Conservation (phyloP, 352 stramenopile genomes). For the Thraustotheca clavata region DNA sequence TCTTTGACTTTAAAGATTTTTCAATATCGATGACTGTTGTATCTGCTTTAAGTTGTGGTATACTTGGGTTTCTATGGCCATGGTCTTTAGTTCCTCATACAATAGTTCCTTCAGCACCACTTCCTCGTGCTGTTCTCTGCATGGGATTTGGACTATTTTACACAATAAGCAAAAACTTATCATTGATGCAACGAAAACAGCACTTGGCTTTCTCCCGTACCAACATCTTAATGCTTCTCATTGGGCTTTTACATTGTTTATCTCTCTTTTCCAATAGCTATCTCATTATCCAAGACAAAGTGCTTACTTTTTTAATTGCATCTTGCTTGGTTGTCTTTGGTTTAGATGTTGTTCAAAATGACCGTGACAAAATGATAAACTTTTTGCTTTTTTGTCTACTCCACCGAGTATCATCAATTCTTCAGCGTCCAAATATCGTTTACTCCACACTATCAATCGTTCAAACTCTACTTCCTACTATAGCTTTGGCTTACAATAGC, state of each 20-base stretch:
- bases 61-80: slow-evolving; percentile 29
- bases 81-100: slow-evolving; percentile 1
- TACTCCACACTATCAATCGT: neutral
- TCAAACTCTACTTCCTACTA: neutral
- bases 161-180: neutral
- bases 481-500: neutral
- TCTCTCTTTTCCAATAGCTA: slow-evolving; percentile 80
- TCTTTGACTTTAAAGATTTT: neutral
- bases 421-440: slow-evolving; percentile 11
- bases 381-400: slow-evolving; percentile 4
- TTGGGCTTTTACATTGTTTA: slow-evolving; percentile 53
- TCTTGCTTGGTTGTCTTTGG: neutral
- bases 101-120: neutral
- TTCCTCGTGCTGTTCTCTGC: slow-evolving; percentile 19
- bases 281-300: slow-evolving; percentile 62
- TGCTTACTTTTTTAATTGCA: slow-evolving; percentile 57
- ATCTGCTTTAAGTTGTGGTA: neutral
- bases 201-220: neutral
- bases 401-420: neutral
- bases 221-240: slow-evolving; percentile 27
- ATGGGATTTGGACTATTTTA: slow-evolving; percentile 5
- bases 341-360: neutral
- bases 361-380: too few species aligned
- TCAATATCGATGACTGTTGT: neutral
- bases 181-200: neutral